phyloP scores from a whole-genome alignment of 768 basidiomycete genomes.

The Suillus luteus region DNA sequence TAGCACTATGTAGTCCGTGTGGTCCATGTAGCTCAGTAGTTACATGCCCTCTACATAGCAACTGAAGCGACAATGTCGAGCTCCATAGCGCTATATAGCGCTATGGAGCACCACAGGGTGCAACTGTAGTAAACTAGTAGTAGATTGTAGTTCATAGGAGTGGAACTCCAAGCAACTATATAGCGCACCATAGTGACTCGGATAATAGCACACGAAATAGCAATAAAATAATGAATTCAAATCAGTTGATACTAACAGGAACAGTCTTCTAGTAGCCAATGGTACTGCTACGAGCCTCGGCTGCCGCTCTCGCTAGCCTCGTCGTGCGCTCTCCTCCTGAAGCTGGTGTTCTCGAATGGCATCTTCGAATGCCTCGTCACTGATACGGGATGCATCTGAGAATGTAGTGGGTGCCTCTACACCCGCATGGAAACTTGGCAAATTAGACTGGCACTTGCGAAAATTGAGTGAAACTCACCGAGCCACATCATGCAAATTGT shows the following conservation, averaged over 20 bases:
- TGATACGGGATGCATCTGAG: not conserved
- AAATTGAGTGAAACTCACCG: not conserved
- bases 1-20: not conserved
- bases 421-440: not conserved
- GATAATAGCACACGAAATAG: not conserved
- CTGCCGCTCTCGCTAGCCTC: not conserved
- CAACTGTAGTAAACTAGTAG: not conserved
- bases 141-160: slow-evolving; percentile 3
- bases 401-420: not conserved
- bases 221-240: not conserved
- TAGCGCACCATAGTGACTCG: not conserved
- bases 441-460: not conserved
- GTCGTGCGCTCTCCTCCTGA: not conserved
- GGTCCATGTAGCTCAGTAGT: not conserved
- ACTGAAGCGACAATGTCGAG: too few species aligned
- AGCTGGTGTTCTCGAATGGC: not conserved
- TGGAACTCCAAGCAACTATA: slow-evolving; percentile 2
- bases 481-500: not conserved
- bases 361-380: not conserved
- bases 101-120: not conserved
- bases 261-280: too few species aligned
- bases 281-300: not conserved
- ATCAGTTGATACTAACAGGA: not conserved
- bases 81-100: not conserved
- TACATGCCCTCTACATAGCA: not conserved